Percentiles rank a stretch among this genome's conserved stretches.
Evolutionary conservation across 768 basidiomycete species (phyloP).

Genomic region (Lactifluus echinatus): DNA sequence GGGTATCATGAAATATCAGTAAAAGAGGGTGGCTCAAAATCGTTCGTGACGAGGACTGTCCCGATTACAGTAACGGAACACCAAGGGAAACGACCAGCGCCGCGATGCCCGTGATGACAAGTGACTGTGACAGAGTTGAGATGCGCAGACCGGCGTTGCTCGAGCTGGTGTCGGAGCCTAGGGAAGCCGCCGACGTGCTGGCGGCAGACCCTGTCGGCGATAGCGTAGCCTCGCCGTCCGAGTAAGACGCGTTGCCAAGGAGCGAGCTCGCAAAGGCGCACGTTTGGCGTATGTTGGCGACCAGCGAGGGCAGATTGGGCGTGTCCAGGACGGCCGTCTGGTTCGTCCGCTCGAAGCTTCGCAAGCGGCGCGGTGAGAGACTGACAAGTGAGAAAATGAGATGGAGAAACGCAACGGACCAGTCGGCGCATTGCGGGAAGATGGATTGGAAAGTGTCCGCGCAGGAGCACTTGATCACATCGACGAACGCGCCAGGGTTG

Average conservation of each 20-base stretch:
- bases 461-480: conserved; percentile 57
- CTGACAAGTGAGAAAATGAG: too few relatives aligned
- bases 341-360: conserved; percentile 48
- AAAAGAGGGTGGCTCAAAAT: not conserved
- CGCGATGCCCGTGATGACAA: not conserved
- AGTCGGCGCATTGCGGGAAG: conserved; percentile 62
- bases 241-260: conserved; percentile 41
- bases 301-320: conserved; percentile 38
- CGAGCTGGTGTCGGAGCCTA: not conserved
- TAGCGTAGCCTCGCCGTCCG: conserved; percentile 35
- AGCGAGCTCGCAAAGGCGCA: conserved; percentile 46
- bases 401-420: conserved; percentile 31
- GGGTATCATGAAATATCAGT: conserved; percentile 14
- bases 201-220: conserved; percentile 16
- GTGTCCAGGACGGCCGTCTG: conserved; percentile 45
- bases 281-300: conserved; percentile 42
- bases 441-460: conserved; percentile 36
- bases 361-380: not conserved
- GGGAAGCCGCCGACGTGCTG: not conserved
- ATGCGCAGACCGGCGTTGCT: not conserved
- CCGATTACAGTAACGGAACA: not conserved
- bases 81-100: not conserved
- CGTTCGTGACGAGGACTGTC: too few relatives aligned
- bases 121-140: not conserved
- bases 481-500: conserved; percentile 55